These are phyloP conservation scores for Tylopilus rubrobrunneus DNA, from an alignment of 768 basidiomycete species.

Conservation along the genomic window DNA sequence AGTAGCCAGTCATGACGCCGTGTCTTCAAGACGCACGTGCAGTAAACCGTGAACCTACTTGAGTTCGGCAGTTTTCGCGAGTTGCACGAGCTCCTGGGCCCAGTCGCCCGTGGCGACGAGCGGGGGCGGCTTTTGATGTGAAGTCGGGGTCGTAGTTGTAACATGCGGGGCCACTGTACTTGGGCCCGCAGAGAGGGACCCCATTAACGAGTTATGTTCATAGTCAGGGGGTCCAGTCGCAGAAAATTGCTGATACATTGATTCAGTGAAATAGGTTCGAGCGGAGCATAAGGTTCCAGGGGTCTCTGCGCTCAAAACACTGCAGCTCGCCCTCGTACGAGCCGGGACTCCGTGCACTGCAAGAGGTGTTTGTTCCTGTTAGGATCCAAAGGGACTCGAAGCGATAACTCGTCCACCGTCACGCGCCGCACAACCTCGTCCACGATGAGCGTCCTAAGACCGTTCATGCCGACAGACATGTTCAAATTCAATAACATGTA, in stretches of 20 bases:
- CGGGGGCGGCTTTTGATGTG: constrained; percentile 37
- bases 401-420: not conserved
- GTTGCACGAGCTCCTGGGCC: constrained; percentile 81
- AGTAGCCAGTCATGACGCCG: constrained; percentile 3
- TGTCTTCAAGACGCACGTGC: not conserved
- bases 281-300: constrained; percentile 26
- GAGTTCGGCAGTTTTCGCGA: constrained; percentile 84
- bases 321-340: not conserved
- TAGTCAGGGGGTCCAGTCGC: constrained; percentile 31
- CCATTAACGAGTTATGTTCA: constrained; percentile 31
- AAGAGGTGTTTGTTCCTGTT: constrained; percentile 26
- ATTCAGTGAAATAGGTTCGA: constrained; percentile 22
- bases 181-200: constrained; percentile 30
- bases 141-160: constrained; percentile 21
- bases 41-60: constrained; percentile 52
- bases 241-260: constrained; percentile 36
- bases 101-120: constrained; percentile 80
- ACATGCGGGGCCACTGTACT: constrained; percentile 32
- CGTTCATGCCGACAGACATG: constrained; percentile 86
- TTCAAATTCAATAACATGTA: constrained; percentile 93
- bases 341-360: constrained; percentile 28
- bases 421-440: not conserved
- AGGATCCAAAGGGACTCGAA: constrained; percentile 21
- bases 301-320: constrained; percentile 16
- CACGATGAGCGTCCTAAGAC: constrained; percentile 65